Base-by-base conservation (phyloP, 2,329 filamentous ascomycete species). In the Aspergillus tamarii region DNA sequence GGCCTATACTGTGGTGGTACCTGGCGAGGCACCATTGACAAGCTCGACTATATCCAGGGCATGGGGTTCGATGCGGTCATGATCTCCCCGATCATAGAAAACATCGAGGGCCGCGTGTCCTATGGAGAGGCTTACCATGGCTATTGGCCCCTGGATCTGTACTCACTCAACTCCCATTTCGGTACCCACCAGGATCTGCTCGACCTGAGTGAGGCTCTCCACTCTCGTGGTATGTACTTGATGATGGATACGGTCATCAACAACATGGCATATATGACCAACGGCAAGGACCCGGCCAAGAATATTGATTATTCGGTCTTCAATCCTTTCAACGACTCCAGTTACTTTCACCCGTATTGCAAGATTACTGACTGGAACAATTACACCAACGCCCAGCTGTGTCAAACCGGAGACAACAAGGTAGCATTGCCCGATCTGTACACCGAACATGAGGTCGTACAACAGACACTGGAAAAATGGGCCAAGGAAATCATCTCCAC, bases 1-100 rank as follows among this genome's bases (percentile, higher is more conserved):
- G 52, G 52, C 21, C 52, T 55, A 11, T 89, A 88, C 74, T 90
- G 88, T 67, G 87, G 87, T 46, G 88, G 88, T 19, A 87, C 84
- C 0, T 90, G 85, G 71, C 75, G 79, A 59, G 88, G 88, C 8
- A 80, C 90, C 34, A 81, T 84, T 67, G 81, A 84, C 64, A 62
- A 81, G 56, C 71, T 83, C n/a, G 81, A 83, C 67, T 84, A 84
- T 67, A 83, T 84, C 66, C 73, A 82, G 60, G 74, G 70, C 28
- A 73, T 82, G 61, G 81, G 81, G 2, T 83, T 83, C 52, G 66
- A 67, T 70, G 79, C 73, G 70, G 77, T 57, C 70, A 81, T 65
- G 64, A 74, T 74, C 56, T 73, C 78, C 0, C 80, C 80, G 2
- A 70, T 81, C 21, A 74, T 77, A 21, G 70, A 74, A 63, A 74